phyloP scores from a whole-genome alignment of 2,329 filamentous ascomycete species.

The Aspergillus bombycis region DNA sequence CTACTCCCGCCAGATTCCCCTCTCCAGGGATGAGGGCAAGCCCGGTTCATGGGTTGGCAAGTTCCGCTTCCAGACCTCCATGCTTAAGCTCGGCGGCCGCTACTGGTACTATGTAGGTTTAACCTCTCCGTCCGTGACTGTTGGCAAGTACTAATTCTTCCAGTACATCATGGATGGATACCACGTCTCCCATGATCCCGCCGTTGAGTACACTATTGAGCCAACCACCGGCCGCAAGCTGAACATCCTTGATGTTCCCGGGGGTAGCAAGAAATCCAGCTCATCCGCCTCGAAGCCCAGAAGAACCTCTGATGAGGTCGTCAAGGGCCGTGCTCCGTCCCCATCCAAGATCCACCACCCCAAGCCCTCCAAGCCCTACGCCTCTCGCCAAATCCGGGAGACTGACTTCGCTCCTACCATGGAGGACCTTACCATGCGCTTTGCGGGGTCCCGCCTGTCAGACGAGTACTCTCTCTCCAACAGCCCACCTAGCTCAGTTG shows the following conservation, averaged over 20 bases:
- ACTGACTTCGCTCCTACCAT: slow-evolving; percentile 77
- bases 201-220: slow-evolving; percentile 84
- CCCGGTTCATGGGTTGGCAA: slow-evolving; percentile 92
- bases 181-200: slow-evolving; percentile 95
- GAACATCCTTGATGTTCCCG: slow-evolving; percentile 93
- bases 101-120: slow-evolving; percentile 93
- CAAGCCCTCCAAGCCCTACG: slow-evolving; percentile 84
- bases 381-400: slow-evolving; percentile 84
- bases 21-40: slow-evolving; percentile 87
- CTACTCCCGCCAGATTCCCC: slow-evolving; percentile 91
- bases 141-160: slow-evolving; percentile 15
- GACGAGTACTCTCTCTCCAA: slow-evolving; percentile 75
- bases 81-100: slow-evolving; percentile 82
- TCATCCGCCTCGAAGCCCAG: slow-evolving; percentile 39
- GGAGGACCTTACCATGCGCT: slow-evolving; percentile 78
- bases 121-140: neutral
- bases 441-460: slow-evolving; percentile 70
- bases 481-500: slow-evolving; percentile 70
- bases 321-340: slow-evolving; percentile 86
- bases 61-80: slow-evolving; percentile 89
- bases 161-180: slow-evolving; percentile 98
- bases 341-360: slow-evolving; percentile 88
- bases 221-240: slow-evolving; percentile 95
- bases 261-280: slow-evolving; percentile 50
- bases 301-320: slow-evolving; percentile 65